These are phyloP conservation scores for Senecio squalidus DNA, from an alignment of 140 eudicot genomes.

Conservation along the genomic window DNA sequence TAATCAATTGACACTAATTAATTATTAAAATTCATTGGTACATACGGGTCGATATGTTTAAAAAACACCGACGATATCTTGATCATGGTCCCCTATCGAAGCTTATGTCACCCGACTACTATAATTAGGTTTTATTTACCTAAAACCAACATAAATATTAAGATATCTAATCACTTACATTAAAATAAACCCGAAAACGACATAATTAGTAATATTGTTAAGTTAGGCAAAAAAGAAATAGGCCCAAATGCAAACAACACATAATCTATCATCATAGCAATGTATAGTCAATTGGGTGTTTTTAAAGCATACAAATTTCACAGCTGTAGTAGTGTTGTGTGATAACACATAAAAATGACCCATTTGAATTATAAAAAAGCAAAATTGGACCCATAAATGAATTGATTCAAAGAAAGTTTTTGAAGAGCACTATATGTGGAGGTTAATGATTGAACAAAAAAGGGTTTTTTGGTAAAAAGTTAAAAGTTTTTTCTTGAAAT, in stretches of 20 bases:
- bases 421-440: conserved; percentile 45
- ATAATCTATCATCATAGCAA: conserved; percentile 15
- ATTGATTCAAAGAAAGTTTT: conserved; percentile 17
- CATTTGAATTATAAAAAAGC: conserved; percentile 18
- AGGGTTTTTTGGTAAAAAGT: conserved; percentile 1
- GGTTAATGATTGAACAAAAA: conserved; percentile 16
- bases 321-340: conserved; percentile 34
- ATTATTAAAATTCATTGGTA: conserved; percentile 1
- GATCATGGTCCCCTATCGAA: conserved; percentile 17
- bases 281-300: conserved; percentile 29
- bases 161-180: conserved; percentile 19
- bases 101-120: conserved; percentile 24
- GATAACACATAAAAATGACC: conserved; percentile 19
- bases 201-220: conserved; percentile 14
- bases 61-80: conserved; percentile 6
- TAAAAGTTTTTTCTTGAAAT: background rate
- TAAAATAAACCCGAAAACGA: conserved; percentile 15
- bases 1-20: conserved; percentile 3
- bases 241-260: conserved; percentile 15
- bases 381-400: conserved; percentile 27
- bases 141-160: conserved; percentile 4
- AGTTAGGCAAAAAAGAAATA: conserved; percentile 20
- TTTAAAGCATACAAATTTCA: conserved; percentile 26
- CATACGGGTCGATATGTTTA: background rate
- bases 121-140: conserved; percentile 21